Conservation (phyloP, 192 early-diverging fungal genomes). For the Cetraspora pellucida region DNA sequence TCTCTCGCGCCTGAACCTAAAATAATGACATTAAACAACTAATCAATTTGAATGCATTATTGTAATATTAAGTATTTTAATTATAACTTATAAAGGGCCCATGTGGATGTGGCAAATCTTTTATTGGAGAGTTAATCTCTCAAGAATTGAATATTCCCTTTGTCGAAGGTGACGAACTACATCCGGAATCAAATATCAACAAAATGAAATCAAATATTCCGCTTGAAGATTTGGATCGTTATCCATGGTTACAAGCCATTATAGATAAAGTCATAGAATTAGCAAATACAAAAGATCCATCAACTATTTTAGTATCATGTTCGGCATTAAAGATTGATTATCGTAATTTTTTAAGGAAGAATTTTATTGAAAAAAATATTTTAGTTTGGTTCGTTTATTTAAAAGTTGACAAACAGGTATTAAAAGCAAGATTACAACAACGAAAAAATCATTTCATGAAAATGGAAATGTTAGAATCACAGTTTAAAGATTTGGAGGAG, state of each 20-base stretch:
- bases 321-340: conserved; percentile 33
- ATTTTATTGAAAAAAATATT: neutral
- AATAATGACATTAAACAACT: no score
- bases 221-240: conserved; percentile 26
- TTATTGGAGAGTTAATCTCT: conserved; percentile 12
- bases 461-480: conserved; percentile 2
- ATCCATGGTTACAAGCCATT: conserved; percentile 22
- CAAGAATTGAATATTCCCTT: conserved; percentile 4
- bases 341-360: conserved; percentile 26
- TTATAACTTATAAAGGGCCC: conserved; percentile 11
- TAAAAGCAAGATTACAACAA: conserved; percentile 5
- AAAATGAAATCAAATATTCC: conserved; percentile 33
- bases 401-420: conserved; percentile 15
- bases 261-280: neutral
- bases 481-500: conserved; percentile 22
- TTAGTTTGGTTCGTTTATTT: conserved; percentile 32
- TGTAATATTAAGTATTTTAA: no score
- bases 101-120: conserved; percentile 17
- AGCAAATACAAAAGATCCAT: neutral
- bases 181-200: conserved; percentile 19
- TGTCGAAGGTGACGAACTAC: conserved; percentile 34
- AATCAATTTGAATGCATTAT: no score
- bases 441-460: conserved; percentile 30
- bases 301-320: conserved; percentile 21
- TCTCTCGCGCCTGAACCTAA: no score